phyloP scores from a whole-genome alignment of 2,329 filamentous ascomycete species.

The Ophiostoma piceae region DNA sequence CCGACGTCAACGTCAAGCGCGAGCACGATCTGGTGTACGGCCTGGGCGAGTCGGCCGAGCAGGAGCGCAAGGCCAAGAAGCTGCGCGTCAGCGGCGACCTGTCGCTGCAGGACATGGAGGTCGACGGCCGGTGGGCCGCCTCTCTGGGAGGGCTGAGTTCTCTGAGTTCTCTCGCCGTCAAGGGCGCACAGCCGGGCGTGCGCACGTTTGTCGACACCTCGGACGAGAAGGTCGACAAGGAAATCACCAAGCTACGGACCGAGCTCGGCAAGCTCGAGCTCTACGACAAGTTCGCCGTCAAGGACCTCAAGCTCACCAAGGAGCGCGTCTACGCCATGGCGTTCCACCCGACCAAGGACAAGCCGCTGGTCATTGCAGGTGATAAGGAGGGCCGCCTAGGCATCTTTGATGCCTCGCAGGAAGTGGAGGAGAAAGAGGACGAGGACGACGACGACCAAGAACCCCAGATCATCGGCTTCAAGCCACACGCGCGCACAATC shows the following conservation, averaged over 20 bases:
- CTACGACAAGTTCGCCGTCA: slow-evolving; percentile 79
- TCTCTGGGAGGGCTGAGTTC: not conserved
- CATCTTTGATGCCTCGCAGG: slow-evolving; percentile 82
- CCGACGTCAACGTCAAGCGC: slow-evolving; percentile 46
- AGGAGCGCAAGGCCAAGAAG: slow-evolving; percentile 54
- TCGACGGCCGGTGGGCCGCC: slow-evolving; percentile 70
- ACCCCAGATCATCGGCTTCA: slow-evolving; percentile 81
- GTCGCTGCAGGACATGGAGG: slow-evolving; percentile 68
- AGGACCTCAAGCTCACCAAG: slow-evolving; percentile 88
- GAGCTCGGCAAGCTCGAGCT: slow-evolving; percentile 72
- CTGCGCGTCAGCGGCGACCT: slow-evolving; percentile 52
- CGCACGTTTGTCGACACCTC: slow-evolving; percentile 85
- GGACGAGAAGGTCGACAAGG: slow-evolving; percentile 65
- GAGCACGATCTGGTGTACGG: slow-evolving; percentile 39
- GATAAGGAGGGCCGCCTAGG: slow-evolving; percentile 91
- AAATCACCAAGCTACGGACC: slow-evolving; percentile 65
- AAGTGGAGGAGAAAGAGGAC: slow-evolving; percentile 45
- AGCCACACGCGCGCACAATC: slow-evolving; percentile 85
- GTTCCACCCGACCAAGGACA: slow-evolving; percentile 81
- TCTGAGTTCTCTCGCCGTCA: not conserved
- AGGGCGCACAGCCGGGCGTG: slow-evolving; percentile 59
- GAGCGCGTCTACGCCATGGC: slow-evolving; percentile 81
- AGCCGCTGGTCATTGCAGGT: slow-evolving; percentile 84
- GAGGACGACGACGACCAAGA: slow-evolving; percentile 61
- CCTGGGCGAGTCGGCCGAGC: slow-evolving; percentile 28